Percentiles rank a stretch among this genome's conserved stretches.
phyloP scores from a whole-genome alignment of 331 rosid species.

The Pyracantha coccinea region DNA sequence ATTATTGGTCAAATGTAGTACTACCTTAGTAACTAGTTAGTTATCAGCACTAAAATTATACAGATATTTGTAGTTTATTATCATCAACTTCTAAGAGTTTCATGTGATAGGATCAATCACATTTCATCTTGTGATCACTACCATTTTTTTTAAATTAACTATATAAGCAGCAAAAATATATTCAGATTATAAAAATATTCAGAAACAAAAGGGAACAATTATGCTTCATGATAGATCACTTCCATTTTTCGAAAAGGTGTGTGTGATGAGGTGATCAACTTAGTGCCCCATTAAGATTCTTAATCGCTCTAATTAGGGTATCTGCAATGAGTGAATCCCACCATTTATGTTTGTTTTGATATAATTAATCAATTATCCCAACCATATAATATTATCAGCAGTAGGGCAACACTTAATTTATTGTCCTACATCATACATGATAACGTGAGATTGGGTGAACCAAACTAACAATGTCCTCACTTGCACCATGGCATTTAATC shows the following conservation, averaged over 20 bases:
- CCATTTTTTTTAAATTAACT: neutral
- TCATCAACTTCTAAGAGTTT: neutral
- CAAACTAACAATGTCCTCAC: neutral
- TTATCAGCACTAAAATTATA: neutral
- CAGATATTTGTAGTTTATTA: neutral
- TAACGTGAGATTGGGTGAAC: neutral
- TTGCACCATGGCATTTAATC: neutral
- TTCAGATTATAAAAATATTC: neutral
- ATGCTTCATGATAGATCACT: neutral
- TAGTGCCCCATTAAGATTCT: neutral
- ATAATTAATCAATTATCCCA: neutral
- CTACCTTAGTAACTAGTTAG: neutral
- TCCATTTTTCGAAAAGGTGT: neutral
- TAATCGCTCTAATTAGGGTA: neutral
- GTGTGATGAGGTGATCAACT: conserved; percentile 1
- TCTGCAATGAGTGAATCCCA: neutral
- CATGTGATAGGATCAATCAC: neutral
- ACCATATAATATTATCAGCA: neutral
- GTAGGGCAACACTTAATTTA: too few species aligned
- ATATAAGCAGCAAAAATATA: neutral
- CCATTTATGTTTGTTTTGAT: too few species aligned
- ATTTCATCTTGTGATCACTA: neutral
- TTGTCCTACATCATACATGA: neutral
- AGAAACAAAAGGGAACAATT: neutral
- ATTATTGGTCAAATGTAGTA: too few species aligned